A percentile compares a stretch with the other conserved stretches of the same genome.
Conservation (phyloP, 2,329 filamentous ascomycete genomes). For the Fusarium verticillioides region DNA sequence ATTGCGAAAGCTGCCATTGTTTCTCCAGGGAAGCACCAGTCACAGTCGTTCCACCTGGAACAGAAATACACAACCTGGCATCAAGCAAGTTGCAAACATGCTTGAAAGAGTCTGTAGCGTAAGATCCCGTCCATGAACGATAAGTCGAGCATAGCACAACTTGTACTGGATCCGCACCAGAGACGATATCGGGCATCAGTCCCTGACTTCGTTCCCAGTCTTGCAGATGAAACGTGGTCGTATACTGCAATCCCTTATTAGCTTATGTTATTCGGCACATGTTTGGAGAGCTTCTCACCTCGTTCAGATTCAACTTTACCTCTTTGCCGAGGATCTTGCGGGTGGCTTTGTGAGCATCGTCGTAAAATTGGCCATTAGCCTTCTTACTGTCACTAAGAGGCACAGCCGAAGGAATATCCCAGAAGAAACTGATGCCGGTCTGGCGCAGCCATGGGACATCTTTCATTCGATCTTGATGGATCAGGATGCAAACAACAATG, state of each 20-base stretch:
- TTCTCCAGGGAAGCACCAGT: not conserved
- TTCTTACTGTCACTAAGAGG: not conserved
- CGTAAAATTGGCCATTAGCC: not conserved
- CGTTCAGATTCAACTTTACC: not conserved
- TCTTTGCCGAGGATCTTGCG: not conserved
- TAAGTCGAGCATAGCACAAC: not conserved
- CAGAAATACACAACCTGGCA: not conserved
- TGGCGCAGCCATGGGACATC: not conserved
- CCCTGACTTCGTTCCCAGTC: not conserved
- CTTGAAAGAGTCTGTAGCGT: not conserved
- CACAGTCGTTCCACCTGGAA: not conserved
- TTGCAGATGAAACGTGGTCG: not conserved
- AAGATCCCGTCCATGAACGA: not conserved
- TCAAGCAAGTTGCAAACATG: not conserved
- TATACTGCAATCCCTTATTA: not conserved
- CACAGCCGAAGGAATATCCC: not conserved
- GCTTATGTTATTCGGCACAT: rapidly evolving
- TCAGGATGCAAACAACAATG: not conserved
- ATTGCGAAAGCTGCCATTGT: not conserved
- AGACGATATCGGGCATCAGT: not conserved
- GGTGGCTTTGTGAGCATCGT: not conserved
- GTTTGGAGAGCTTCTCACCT: not conserved
- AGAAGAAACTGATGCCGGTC: not conserved
- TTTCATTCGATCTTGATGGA: not conserved
- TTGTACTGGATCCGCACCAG: not conserved